Evolutionary conservation across 116 monocot genomes (phyloP).

Genomic region (Phalaenopsis hybrid): DNA sequence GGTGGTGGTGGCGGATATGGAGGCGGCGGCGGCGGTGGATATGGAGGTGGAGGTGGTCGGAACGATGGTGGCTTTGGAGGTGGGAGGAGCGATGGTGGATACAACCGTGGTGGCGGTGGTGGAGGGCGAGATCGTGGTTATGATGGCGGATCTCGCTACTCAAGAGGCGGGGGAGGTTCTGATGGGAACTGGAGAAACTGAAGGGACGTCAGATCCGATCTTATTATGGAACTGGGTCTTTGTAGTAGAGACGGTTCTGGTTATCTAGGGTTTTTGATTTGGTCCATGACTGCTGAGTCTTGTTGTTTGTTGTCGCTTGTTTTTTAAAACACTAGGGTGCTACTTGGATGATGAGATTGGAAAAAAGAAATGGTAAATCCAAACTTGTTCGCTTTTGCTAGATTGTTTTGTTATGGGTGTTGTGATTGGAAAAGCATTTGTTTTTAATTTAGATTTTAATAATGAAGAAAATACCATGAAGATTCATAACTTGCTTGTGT

Average conservation of each 20-base stretch:
- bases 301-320: background rate
- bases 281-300: background rate
- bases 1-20: slow-evolving; percentile 20
- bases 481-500: too few relatives aligned
- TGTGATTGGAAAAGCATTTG: background rate
- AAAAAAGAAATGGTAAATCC: background rate
- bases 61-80: slow-evolving; percentile 14
- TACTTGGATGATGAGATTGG: background rate
- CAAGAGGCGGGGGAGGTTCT: slow-evolving; percentile 22
- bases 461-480: too few relatives aligned
- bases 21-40: slow-evolving; percentile 24
- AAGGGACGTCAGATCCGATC: background rate
- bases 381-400: background rate
- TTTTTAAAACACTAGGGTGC: background rate
- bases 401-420: background rate
- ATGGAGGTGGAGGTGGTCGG: slow-evolving; percentile 15
- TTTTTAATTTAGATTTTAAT: background rate
- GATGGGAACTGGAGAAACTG: slow-evolving; percentile 33
- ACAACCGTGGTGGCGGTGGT: slow-evolving; percentile 12
- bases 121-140: slow-evolving; percentile 18
- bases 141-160: slow-evolving; percentile 16
- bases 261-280: slow-evolving; percentile 6
- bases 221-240: slow-evolving; percentile 1
- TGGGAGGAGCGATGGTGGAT: slow-evolving; percentile 20
- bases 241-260: slow-evolving; percentile 1